Evolutionary conservation across 2,329 filamentous ascomycete species (phyloP).

Genomic region (Ciborinia camelliae): DNA sequence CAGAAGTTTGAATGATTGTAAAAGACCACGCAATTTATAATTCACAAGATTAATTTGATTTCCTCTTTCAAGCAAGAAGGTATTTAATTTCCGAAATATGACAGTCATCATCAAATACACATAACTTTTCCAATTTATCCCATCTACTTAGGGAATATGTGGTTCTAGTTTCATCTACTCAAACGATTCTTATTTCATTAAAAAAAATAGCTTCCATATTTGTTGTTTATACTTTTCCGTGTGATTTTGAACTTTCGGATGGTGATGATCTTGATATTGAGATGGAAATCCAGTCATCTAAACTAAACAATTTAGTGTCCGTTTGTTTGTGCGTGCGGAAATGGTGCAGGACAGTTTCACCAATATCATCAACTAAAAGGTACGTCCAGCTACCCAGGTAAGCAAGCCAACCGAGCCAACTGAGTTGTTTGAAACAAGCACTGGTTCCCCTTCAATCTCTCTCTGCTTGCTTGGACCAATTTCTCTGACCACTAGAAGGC

Average conservation of each 20-base stretch:
- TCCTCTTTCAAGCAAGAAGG: neutral
- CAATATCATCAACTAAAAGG: neutral
- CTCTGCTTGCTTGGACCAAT: constrained; percentile 6
- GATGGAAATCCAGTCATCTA: neutral
- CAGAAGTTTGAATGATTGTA: neutral
- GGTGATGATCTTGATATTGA: too few species aligned
- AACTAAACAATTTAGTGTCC: neutral
- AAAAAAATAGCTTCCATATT: too few species aligned
- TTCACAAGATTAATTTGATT: neutral
- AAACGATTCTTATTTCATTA: neutral
- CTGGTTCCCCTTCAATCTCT: constrained; percentile 11
- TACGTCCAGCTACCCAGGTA: too few species aligned
- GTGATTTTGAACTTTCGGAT: too few species aligned
- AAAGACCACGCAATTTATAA: neutral
- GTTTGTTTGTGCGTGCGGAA: neutral
- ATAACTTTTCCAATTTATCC: neutral
- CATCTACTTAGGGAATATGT: neutral
- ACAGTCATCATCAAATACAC: neutral
- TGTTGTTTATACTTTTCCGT: too few species aligned
- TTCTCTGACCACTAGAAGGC: neutral
- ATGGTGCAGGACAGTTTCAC: constrained; percentile 14
- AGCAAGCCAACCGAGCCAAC: too few species aligned
- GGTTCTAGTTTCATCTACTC: too few species aligned
- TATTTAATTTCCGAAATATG: constrained; percentile 8
- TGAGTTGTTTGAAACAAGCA: constrained; percentile 8